These are phyloP conservation scores for Breynia disticha DNA, from an alignment of 441 rosid genomes.

Conservation along the genomic window DNA sequence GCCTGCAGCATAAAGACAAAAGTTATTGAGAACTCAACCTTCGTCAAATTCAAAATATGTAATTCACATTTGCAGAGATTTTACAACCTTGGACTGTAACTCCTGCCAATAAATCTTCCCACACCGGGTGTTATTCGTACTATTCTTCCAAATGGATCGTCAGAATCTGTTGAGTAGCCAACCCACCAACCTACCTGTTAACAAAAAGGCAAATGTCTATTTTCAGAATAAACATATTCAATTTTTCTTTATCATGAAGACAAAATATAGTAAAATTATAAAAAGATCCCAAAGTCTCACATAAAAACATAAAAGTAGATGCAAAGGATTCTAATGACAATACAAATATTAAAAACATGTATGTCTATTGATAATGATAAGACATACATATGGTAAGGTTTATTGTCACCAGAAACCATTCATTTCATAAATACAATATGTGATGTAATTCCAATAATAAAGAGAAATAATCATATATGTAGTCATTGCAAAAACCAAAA, in stretches of 20 bases:
- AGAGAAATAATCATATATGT: too few relatives aligned
- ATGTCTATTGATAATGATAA: too few relatives aligned
- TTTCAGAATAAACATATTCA: background rate
- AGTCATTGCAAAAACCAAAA: background rate
- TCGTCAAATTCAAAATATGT: slow-evolving; percentile 1
- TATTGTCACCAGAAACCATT: background rate
- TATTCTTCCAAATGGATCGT: slow-evolving; percentile 79
- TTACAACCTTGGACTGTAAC: slow-evolving; percentile 76
- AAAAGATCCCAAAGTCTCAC: too few relatives aligned
- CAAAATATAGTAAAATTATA: too few relatives aligned
- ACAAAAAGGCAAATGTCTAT: slow-evolving; percentile 11
- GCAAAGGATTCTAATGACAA: too few relatives aligned
- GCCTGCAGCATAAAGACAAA: slow-evolving; percentile 44
- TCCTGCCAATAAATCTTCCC: slow-evolving; percentile 83
- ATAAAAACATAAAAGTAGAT: too few relatives aligned
- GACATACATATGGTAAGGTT: background rate
- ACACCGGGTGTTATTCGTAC: slow-evolving; percentile 72
- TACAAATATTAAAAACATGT: too few relatives aligned
- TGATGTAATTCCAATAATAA: background rate
- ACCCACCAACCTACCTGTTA: slow-evolving; percentile 98
- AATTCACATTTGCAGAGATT: slow-evolving; percentile 9
- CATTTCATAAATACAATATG: background rate
- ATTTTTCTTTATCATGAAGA: too few relatives aligned
- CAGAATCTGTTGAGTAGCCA: slow-evolving; percentile 66
- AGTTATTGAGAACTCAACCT: slow-evolving; percentile 14